A percentile compares a stretch with the other conserved stretches of the same genome.
Conservation (phyloP, 805 yeast species). For the Suhomyces sp. region DNA sequence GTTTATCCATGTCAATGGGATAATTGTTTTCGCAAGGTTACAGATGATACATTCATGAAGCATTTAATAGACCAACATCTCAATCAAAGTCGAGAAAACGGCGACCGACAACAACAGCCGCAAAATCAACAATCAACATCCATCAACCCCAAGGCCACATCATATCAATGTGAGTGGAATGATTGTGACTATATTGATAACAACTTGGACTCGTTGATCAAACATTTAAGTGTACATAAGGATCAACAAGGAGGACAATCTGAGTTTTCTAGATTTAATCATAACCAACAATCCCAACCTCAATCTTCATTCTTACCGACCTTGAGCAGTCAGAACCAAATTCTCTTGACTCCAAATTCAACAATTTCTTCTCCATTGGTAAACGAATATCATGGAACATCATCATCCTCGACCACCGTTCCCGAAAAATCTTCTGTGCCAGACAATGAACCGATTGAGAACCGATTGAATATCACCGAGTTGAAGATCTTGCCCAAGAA, state of each 20-base stretch:
- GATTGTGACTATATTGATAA: slow-evolving; percentile 61
- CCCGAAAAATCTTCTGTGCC: background rate
- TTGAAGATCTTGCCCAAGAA: slow-evolving; percentile 33
- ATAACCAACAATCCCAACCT: slow-evolving; percentile 1
- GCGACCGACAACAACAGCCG: slow-evolving; percentile 1
- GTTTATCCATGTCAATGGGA: slow-evolving; percentile 52
- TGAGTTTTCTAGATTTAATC: slow-evolving; percentile 1
- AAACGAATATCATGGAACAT: background rate
- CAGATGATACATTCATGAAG: slow-evolving; percentile 29
- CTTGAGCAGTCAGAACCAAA: slow-evolving; percentile 4
- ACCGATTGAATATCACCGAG: slow-evolving; percentile 30
- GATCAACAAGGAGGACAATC: slow-evolving; percentile 2
- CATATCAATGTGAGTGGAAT: slow-evolving; percentile 69
- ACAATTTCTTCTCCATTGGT: slow-evolving; percentile 11
- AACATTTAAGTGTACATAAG: slow-evolving; percentile 48
- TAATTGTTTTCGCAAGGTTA: slow-evolving; percentile 49
- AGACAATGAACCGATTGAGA: background rate
- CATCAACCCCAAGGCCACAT: slow-evolving; percentile 9
- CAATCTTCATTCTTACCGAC: background rate
- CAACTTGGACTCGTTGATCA: slow-evolving; percentile 53
- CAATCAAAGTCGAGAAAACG: slow-evolving; percentile 48
- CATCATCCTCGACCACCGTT: background rate
- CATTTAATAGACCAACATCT: slow-evolving; percentile 52
- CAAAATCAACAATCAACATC: slow-evolving; percentile 1
- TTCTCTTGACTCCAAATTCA: slow-evolving; percentile 9